phyloP scores from a whole-genome alignment of 306 rosid species.

The Mucuna pruriens region DNA sequence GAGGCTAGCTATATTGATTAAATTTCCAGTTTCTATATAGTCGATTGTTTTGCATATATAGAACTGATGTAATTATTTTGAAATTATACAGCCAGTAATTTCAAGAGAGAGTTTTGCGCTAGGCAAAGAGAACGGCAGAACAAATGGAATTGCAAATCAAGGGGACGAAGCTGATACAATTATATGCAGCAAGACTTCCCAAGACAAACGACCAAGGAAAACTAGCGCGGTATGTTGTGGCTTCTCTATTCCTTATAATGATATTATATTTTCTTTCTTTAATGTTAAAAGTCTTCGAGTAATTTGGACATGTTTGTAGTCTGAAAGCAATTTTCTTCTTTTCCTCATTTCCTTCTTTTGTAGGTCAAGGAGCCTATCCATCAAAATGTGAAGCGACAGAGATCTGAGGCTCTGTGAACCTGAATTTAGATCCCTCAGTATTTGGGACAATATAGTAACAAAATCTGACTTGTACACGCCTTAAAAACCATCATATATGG shows the following conservation, averaged over 20 bases:
- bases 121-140: constrained; percentile 57
- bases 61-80: constrained; percentile 4
- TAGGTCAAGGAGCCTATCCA: constrained; percentile 94
- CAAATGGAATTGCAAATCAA: constrained; percentile 51
- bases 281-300: constrained; percentile 1
- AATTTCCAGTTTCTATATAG: constrained; percentile 1
- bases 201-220: constrained; percentile 81
- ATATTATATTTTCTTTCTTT: constrained; percentile 11
- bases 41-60: not conserved
- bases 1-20: constrained; percentile 47
- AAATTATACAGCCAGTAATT: constrained; percentile 66
- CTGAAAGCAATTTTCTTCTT: not conserved
- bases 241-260: constrained; percentile 24
- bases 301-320: constrained; percentile 2
- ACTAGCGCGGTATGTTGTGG: constrained; percentile 74
- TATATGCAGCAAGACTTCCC: constrained; percentile 59
- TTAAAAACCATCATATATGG: constrained; percentile 1
- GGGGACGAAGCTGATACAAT: constrained; percentile 61
- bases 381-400: constrained; percentile 83
- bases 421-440: constrained; percentile 10
- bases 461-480: not conserved
- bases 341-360: constrained; percentile 27
- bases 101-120: constrained; percentile 85
- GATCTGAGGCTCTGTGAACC: constrained; percentile 58
- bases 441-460: constrained; percentile 25